These are phyloP conservation scores for Albophoma yamanashiensis DNA, from an alignment of 2,329 filamentous ascomycete genomes.

Conservation along the genomic window DNA sequence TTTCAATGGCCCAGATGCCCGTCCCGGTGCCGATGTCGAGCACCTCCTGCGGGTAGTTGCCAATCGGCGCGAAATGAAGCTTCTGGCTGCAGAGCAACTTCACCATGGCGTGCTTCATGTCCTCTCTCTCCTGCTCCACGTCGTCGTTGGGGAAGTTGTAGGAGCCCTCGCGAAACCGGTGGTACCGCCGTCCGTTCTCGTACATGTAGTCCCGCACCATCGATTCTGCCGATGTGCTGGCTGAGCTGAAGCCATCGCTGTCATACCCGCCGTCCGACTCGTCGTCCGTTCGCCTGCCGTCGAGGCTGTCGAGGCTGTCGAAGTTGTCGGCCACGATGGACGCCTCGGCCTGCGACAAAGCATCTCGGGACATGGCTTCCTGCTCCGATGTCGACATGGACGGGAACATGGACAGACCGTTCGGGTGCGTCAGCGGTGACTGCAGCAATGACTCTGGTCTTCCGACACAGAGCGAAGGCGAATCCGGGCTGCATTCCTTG, in stretches of 20 bases:
- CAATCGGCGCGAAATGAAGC: constrained; percentile 42
- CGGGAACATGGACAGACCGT: constrained; percentile 25
- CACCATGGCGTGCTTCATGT: constrained; percentile 45
- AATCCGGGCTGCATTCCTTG: not conserved
- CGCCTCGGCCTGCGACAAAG: constrained; percentile 23
- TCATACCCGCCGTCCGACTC: constrained; percentile 25
- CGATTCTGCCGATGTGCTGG: constrained; percentile 26
- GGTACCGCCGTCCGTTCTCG: constrained; percentile 50
- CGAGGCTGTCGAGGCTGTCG: constrained; percentile 17
- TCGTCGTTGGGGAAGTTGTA: constrained; percentile 54
- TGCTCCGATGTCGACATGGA: constrained; percentile 22
- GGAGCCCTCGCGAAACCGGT: constrained; percentile 39
- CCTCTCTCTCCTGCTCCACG: constrained; percentile 45
- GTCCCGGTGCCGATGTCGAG: constrained; percentile 50
- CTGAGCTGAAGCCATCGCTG: constrained; percentile 23
- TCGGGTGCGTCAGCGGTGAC: constrained; percentile 25
- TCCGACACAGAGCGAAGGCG: not conserved
- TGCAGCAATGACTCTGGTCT: constrained; percentile 11
- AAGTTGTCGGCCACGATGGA: constrained; percentile 21
- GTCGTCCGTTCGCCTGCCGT: constrained; percentile 10
- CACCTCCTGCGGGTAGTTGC: constrained; percentile 33
- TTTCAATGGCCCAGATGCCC: constrained; percentile 49
- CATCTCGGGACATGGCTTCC: constrained; percentile 23
- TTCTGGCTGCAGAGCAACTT: constrained; percentile 35
- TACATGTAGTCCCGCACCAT: constrained; percentile 38